phyloP scores from a whole-genome alignment of 768 basidiomycete genomes.

The Floccularia luteovirens region DNA sequence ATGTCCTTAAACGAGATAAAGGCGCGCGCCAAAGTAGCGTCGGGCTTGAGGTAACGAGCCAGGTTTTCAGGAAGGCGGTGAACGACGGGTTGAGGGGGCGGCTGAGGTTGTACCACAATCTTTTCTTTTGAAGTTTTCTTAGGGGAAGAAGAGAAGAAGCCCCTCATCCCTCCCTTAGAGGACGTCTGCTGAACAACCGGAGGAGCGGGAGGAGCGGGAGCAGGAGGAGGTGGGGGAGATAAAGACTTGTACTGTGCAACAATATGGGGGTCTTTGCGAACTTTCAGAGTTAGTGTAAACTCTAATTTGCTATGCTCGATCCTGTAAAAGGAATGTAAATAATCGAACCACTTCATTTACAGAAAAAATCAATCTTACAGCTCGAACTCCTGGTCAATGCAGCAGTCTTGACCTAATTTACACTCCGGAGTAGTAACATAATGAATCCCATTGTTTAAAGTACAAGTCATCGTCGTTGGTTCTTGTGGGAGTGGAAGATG shows the following conservation, averaged over 20 bases:
- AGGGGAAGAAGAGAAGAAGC: slow-evolving; percentile 71
- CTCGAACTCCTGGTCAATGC: slow-evolving; percentile 87
- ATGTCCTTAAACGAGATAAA: slow-evolving; percentile 89
- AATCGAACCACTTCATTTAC: not conserved
- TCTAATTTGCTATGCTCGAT: slow-evolving; percentile 94
- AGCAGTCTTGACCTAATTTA: slow-evolving; percentile 45
- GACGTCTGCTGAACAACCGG: slow-evolving; percentile 24
- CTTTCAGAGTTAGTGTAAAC: slow-evolving; percentile 84
- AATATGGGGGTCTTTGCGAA: slow-evolving; percentile 84
- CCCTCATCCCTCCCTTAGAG: slow-evolving; percentile 57
- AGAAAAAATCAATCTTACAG: slow-evolving; percentile 43
- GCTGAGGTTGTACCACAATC: slow-evolving; percentile 22
- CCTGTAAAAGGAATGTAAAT: slow-evolving; percentile 31
- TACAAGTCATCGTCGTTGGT: slow-evolving; percentile 71
- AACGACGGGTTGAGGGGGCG: slow-evolving; percentile 29
- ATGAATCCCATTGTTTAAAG: slow-evolving; percentile 94
- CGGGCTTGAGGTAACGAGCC: slow-evolving; percentile 74
- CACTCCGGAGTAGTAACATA: slow-evolving; percentile 87
- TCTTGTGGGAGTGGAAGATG: slow-evolving; percentile 75
- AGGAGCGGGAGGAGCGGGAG: slow-evolving; percentile 19
- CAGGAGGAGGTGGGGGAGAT: slow-evolving; percentile 36
- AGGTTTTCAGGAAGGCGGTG: slow-evolving; percentile 64
- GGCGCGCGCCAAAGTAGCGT: slow-evolving; percentile 83
- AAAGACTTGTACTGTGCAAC: slow-evolving; percentile 67
- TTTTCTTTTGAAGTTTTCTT: slow-evolving; percentile 53